Percentiles rank a stretch among this genome's conserved stretches.
phyloP scores from a whole-genome alignment of 352 stramenopile species.

The Hyaloperonospora brassicae region DNA sequence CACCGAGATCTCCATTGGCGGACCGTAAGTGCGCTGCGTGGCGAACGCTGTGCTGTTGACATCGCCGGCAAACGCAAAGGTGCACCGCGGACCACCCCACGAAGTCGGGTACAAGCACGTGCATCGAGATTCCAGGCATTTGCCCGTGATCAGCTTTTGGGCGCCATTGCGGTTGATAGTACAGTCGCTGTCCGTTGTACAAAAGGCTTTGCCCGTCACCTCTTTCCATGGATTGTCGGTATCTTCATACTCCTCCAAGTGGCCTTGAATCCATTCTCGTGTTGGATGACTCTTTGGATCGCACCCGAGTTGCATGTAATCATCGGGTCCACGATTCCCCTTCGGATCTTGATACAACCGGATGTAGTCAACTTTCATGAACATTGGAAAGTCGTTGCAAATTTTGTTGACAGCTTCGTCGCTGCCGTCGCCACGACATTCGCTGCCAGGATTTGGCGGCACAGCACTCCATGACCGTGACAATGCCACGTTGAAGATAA shows the following conservation, averaged over 20 bases:
- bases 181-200: conserved; percentile 45
- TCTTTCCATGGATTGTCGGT: conserved; percentile 42
- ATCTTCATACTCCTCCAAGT: conserved; percentile 65
- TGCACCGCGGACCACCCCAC: conserved; percentile 34
- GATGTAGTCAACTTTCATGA: conserved; percentile 77
- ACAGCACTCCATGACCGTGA: conserved; percentile 52
- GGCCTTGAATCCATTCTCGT: conserved; percentile 55
- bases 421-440: conserved; percentile 18
- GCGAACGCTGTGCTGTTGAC: conserved; percentile 4
- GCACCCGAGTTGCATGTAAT: conserved; percentile 25
- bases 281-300: conserved; percentile 52
- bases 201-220: conserved; percentile 49
- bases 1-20: conserved; percentile 21
- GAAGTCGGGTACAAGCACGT: conserved; percentile 21
- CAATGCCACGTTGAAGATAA: conserved; percentile 91
- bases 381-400: conserved; percentile 40
- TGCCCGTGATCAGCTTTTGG: conserved; percentile 23
- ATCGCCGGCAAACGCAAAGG: conserved; percentile 9
- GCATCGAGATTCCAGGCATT: conserved; percentile 26
- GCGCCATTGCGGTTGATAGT: conserved; percentile 26
- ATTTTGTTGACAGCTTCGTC: conserved; percentile 35
- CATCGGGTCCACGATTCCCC: conserved; percentile 2
- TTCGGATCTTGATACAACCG: conserved; percentile 48
- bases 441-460: conserved; percentile 17
- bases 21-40: conserved; percentile 18